Percentiles rank a stretch among this genome's conserved stretches.
These are phyloP conservation scores for Fusarium redolens DNA, from an alignment of 2,329 filamentous ascomycete species.

Conservation along the genomic window DNA sequence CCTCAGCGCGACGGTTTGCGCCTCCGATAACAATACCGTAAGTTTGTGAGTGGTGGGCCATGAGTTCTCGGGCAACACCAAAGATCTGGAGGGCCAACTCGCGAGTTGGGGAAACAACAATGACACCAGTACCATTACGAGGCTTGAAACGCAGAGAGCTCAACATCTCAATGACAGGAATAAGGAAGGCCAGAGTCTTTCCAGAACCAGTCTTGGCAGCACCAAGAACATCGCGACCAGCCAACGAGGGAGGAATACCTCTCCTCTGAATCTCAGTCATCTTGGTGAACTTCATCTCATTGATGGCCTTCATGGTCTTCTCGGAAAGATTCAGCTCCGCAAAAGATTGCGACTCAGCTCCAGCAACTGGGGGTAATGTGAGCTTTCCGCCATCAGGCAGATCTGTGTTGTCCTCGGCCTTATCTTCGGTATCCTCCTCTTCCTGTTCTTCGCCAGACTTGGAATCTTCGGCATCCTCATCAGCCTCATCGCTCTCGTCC, in stretches of 20 bases:
- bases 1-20: slow-evolving; percentile 89
- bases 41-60: slow-evolving; percentile 92
- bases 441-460: slow-evolving; percentile 44
- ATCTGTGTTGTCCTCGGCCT: slow-evolving; percentile 48
- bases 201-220: slow-evolving; percentile 96
- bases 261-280: slow-evolving; percentile 96
- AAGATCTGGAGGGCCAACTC: slow-evolving; percentile 97
- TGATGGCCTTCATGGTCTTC: slow-evolving; percentile 87
- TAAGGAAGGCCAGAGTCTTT: slow-evolving; percentile 94
- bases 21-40: slow-evolving; percentile 97
- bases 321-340: slow-evolving; percentile 86
- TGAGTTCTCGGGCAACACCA: slow-evolving; percentile 90
- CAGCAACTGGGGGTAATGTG: slow-evolving; percentile 64
- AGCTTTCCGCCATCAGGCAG: slow-evolving; percentile 53
- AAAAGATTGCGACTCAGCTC: slow-evolving; percentile 76
- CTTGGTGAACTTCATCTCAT: slow-evolving; percentile 90
- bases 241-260: slow-evolving; percentile 87
- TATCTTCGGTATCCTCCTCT: slow-evolving; percentile 42
- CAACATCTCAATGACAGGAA: slow-evolving; percentile 94
- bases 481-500: slow-evolving; percentile 44
- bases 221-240: slow-evolving; percentile 91
- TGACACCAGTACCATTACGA: slow-evolving; percentile 90
- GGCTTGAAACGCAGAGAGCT: slow-evolving; percentile 93
- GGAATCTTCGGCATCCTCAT: slow-evolving; percentile 47
- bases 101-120: slow-evolving; percentile 91